Evolutionary conservation across 768 basidiomycete species (phyloP).

Genomic region (Rhodotorula taiwanensis): DNA sequence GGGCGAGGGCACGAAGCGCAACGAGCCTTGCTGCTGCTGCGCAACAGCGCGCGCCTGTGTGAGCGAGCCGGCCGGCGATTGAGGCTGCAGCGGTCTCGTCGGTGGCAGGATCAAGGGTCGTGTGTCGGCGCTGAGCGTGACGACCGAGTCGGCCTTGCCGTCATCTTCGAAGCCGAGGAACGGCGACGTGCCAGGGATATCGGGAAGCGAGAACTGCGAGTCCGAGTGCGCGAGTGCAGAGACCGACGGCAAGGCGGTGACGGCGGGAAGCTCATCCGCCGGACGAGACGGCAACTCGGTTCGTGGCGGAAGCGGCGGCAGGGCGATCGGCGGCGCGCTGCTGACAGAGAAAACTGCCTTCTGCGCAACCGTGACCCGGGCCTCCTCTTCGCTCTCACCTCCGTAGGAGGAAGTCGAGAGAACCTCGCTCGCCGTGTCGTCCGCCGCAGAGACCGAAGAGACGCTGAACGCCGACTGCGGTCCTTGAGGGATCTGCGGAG

Average conservation of each 20-base stretch:
- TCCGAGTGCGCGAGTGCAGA: slow-evolving; percentile 11
- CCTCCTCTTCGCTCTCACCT: slow-evolving; percentile 28
- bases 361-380: neutral
- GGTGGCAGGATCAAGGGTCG: neutral
- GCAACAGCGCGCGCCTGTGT: slow-evolving; percentile 15
- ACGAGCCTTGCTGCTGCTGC: neutral
- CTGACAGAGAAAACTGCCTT: slow-evolving; percentile 7
- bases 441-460: slow-evolving; percentile 3
- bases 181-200: slow-evolving; percentile 29
- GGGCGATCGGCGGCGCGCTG: neutral
- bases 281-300: no score
- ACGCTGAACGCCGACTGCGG: slow-evolving; percentile 16
- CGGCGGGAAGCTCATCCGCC: no score
- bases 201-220: slow-evolving; percentile 31
- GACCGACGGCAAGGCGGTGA: neutral
- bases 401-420: slow-evolving; percentile 21
- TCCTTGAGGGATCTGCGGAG: neutral
- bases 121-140: slow-evolving; percentile 2
- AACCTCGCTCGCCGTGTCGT: slow-evolving; percentile 15
- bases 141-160: slow-evolving; percentile 15
- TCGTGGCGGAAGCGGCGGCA: neutral
- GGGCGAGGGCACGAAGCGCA: neutral
- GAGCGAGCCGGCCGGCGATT: slow-evolving; percentile 7
- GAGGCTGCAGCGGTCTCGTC: neutral
- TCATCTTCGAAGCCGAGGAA: slow-evolving; percentile 36